Conservation (phyloP, 139 green algal genomes). For the Gonium pectorale region DNA sequence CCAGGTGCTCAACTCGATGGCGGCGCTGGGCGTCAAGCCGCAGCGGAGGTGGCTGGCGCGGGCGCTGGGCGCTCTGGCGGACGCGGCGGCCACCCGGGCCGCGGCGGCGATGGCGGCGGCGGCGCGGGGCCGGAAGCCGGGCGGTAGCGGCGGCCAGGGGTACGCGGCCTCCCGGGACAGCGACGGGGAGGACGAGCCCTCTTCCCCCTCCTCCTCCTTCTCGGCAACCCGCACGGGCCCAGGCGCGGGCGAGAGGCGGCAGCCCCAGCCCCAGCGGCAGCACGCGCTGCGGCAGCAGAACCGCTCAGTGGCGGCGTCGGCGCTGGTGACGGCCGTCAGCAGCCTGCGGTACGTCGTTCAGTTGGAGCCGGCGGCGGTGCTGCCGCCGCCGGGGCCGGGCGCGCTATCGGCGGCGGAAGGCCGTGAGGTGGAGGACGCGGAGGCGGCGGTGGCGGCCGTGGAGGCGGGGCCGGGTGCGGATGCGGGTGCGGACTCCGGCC, state of each 20-base stretch:
- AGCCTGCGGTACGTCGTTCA: constrained; percentile 2
- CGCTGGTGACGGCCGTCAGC: background rate
- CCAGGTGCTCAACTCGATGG: constrained; percentile 31
- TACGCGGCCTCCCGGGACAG: too few relatives aligned
- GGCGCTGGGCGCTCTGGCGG: background rate
- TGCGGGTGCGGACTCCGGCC: background rate
- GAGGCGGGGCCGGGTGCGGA: background rate
- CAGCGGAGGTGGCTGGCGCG: constrained; percentile 17
- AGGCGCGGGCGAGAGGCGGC: too few relatives aligned
- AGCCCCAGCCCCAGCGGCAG: constrained; percentile 16
- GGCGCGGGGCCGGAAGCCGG: too few relatives aligned
- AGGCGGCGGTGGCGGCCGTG: background rate
- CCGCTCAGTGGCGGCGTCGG: background rate
- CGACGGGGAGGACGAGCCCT: too few relatives aligned
- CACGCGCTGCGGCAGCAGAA: constrained; percentile 23
- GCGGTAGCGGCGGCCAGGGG: too few relatives aligned
- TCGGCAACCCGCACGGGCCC: too few relatives aligned
- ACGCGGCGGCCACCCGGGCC: background rate
- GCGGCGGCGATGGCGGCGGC: background rate
- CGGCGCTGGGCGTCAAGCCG: background rate
- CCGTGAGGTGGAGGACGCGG: background rate
- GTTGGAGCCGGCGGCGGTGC: background rate
- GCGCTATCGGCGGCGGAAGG: background rate
- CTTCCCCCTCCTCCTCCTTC: too few relatives aligned
- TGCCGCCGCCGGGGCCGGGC: background rate